phyloP scores from a whole-genome alignment of 1,139 yeast species.

The Debaryomyces udenii region DNA sequence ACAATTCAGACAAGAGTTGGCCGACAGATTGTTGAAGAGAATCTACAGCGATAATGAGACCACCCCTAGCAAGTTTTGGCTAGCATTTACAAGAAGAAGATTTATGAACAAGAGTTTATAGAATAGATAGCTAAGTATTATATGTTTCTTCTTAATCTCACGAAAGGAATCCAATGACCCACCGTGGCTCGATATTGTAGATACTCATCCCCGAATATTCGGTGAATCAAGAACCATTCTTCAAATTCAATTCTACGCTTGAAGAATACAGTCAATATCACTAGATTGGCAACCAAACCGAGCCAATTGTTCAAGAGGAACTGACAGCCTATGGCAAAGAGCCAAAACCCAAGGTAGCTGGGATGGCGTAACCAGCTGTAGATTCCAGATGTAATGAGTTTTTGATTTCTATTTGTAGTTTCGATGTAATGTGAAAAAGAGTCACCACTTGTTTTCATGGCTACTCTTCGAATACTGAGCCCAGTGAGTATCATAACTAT shows the following conservation, averaged over 20 bases:
- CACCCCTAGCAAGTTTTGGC: conserved; percentile 81
- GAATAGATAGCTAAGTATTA: conserved; percentile 9
- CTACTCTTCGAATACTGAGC: conserved; percentile 27
- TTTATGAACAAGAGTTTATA: conserved; percentile 85
- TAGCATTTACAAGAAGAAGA: conserved; percentile 91
- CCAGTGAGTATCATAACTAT: conserved; percentile 24
- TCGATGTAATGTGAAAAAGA: conserved; percentile 39
- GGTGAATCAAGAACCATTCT: conserved; percentile 34
- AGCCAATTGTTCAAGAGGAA: conserved; percentile 29
- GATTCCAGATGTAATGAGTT: conserved; percentile 36
- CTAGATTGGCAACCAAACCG: conserved; percentile 21
- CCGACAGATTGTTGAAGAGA: conserved; percentile 74
- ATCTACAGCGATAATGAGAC: conserved; percentile 60
- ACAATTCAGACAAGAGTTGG: conserved; percentile 94
- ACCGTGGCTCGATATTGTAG: conserved; percentile 27
- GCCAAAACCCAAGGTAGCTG: conserved; percentile 46
- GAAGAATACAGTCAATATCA: conserved; percentile 33
- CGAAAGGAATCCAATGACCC: conserved; percentile 36
- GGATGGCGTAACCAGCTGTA: conserved; percentile 41
- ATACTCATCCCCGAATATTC: conserved; percentile 35
- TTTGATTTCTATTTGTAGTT: conserved; percentile 12
- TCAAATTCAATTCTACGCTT: conserved; percentile 38
- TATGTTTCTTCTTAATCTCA: conserved; percentile 12
- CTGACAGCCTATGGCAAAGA: conserved; percentile 41
- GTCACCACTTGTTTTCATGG: conserved; percentile 41